Base-by-base conservation (phyloP, 2,329 filamentous ascomycete genomes). In the Colletotrichum tanaceti region DNA sequence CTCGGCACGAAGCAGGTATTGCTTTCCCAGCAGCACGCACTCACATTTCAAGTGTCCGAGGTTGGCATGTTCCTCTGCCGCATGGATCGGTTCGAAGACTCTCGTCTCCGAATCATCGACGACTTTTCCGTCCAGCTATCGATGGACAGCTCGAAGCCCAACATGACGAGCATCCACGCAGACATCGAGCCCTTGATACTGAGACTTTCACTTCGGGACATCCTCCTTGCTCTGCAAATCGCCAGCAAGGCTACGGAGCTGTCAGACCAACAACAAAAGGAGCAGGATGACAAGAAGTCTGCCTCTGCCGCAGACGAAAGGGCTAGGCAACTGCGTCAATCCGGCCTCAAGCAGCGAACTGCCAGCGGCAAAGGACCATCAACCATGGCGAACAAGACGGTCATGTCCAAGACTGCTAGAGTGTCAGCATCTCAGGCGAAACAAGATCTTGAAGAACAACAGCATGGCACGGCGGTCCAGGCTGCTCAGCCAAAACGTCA, bases 41-140 rank as follows among this genome's bases (percentile, higher is more conserved):
- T 97, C 73, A 98, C 96, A 0, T 87, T 99, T 76, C 95, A 99
- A 76, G 89, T 99, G 3, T 94, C 93, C 9, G 91, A 98, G 75
- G 88, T 98, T 61, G 96, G 96, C 73, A 99, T 99, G 96, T 99
- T 98, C 78, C 80, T 99, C 39, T 99, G 97, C 77, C 92, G 96
- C 14, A 99, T 99, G 96, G 97, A 99, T 79, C 93, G 90, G 71
- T 98, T 98, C 73, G 95, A 99, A 73, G 94, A 92, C 4, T 94
- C 91, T 47, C 89, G 93, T 44, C 85, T 99, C 54, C 90, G 96
- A 20, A 97, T 99, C 70, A 88, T 99, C 39, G 97, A 99, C 76
- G 94, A 99, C 79, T 99, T 99, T 77, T 97, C 94, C 3, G 84
- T 98, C 11, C 92, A 96, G 71, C 85, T 97, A 74, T 96, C 93